Evolutionary conservation across 2,329 filamentous ascomycete genomes (phyloP).

Genomic region (Neonectria magnoliae): DNA sequence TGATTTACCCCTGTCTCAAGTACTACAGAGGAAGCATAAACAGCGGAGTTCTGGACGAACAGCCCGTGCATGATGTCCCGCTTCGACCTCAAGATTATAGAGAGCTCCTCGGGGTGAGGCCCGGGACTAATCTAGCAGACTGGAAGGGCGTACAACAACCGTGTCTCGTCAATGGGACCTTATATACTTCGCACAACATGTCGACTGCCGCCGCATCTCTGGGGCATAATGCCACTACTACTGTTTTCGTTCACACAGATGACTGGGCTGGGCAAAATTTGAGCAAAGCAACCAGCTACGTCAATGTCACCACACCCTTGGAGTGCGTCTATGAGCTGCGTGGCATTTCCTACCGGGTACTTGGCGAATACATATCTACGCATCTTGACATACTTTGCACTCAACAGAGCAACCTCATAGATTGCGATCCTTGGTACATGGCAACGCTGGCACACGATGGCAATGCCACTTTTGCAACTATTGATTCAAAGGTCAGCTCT

Average conservation of each 20-base stretch:
- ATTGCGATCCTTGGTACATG: no score
- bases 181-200: conserved; percentile 2
- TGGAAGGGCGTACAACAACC: conserved; percentile 4
- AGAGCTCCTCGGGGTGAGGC: neutral
- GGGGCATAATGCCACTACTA: neutral
- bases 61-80: neutral
- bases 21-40: neutral
- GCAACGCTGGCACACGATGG: no score
- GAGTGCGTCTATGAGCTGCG: no score
- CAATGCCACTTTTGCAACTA: no score
- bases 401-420: no score
- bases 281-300: no score
- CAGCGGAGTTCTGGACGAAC: neutral
- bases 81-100: neutral
- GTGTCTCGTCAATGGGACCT: neutral
- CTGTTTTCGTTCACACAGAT: neutral
- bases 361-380: no score
- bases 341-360: no score
- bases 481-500: no score
- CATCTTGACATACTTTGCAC: no score
- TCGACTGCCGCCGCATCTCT: neutral
- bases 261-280: no score
- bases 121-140: neutral
- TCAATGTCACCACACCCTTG: no score
- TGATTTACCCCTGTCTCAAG: neutral